These are phyloP conservation scores for Thuja plicata DNA, from an alignment of 83 land plant species.

Conservation along the genomic window DNA sequence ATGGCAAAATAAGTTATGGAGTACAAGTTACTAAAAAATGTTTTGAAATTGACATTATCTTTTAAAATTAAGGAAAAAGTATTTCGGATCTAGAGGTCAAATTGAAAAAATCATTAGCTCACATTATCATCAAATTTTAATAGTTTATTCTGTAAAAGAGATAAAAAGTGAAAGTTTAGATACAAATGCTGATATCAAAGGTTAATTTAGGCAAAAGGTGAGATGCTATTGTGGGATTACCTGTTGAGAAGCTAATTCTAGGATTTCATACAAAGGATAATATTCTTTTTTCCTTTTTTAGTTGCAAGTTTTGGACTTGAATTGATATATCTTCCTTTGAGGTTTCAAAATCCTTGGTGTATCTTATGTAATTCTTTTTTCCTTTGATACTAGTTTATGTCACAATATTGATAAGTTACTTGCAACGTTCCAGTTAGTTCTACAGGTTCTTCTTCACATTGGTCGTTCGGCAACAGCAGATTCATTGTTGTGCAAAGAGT, in stretches of 20 bases:
- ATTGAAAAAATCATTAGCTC: too few species aligned
- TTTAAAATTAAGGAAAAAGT: too few species aligned
- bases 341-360: neutral
- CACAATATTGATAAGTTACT: neutral
- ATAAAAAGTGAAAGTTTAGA: too few species aligned
- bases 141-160: too few species aligned
- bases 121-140: too few species aligned
- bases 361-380: neutral
- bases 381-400: neutral
- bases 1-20: too few species aligned
- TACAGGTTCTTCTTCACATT: conserved; percentile 31
- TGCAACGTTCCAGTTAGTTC: conserved; percentile 22
- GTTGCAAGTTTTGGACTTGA: neutral
- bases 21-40: too few species aligned
- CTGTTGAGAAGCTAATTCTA: neutral
- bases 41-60: too few species aligned
- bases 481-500: conserved; percentile 21
- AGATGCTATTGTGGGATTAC: too few species aligned
- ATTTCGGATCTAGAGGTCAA: too few species aligned
- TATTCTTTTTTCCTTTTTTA: neutral
- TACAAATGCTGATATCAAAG: too few species aligned
- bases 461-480: conserved; percentile 26
- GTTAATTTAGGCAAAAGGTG: too few species aligned
- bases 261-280: neutral
- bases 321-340: neutral